phyloP scores from a whole-genome alignment of 148 eudicot species.

The Euryodendron excelsum region DNA sequence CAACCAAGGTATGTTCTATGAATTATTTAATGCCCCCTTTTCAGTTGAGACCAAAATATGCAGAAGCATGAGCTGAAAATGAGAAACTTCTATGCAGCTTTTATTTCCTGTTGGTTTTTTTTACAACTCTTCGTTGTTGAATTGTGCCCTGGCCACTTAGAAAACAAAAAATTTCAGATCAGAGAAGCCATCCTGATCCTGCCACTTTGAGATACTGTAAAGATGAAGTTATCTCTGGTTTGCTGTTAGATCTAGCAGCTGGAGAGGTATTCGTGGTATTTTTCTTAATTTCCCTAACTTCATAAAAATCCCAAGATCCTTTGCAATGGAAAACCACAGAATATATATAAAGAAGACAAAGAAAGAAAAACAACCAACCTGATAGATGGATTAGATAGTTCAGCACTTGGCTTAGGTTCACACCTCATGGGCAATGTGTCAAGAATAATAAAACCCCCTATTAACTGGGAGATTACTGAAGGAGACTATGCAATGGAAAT shows the following conservation, averaged over 20 bases:
- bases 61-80: not conserved
- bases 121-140: not conserved
- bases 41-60: not conserved
- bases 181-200: too few relatives aligned
- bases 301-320: too few relatives aligned
- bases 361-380: not conserved
- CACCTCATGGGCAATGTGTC: not conserved
- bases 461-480: too few relatives aligned
- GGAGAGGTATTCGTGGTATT: too few relatives aligned
- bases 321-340: too few relatives aligned
- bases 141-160: not conserved
- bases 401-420: not conserved
- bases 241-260: too few relatives aligned
- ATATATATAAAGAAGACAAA: not conserved
- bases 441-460: not conserved
- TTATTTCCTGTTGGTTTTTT: not conserved
- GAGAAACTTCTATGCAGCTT: too few relatives aligned
- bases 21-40: not conserved
- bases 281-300: too few relatives aligned
- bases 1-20: slow-evolving; percentile 70
- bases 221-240: too few relatives aligned
- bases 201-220: too few relatives aligned
- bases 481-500: not conserved
- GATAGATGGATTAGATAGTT: not conserved
- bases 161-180: too few relatives aligned